Percentiles rank a stretch among this genome's conserved stretches.
phyloP scores from a whole-genome alignment of 2,329 filamentous ascomycete species.

The Hypomyces perniciosus region DNA sequence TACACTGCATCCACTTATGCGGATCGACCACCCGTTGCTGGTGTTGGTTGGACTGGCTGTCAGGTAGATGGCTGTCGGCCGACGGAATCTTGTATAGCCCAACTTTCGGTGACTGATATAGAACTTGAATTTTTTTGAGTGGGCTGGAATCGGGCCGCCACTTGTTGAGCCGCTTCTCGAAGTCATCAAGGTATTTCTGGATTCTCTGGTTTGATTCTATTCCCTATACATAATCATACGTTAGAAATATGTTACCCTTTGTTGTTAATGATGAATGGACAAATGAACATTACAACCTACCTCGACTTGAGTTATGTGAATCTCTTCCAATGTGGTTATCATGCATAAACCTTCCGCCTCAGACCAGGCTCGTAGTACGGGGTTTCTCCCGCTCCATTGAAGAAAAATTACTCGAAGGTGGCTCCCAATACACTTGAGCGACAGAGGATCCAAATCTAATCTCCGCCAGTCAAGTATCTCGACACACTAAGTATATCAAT shows the following conservation, averaged over 20 bases:
- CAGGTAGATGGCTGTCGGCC: neutral
- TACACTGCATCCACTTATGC: conserved; percentile 4
- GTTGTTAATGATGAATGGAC: too few species aligned
- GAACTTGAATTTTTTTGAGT: too few species aligned
- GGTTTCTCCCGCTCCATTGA: neutral
- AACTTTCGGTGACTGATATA: too few species aligned
- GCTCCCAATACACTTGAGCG: neutral
- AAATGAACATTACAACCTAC: too few species aligned
- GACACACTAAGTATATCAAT: neutral
- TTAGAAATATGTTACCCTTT: neutral
- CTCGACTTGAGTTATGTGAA: neutral
- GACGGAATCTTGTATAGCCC: too few species aligned
- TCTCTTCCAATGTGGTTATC: conserved; percentile 1
- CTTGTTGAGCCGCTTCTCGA: neutral
- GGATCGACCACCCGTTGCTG: neutral
- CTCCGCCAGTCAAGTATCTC: conserved; percentile 3
- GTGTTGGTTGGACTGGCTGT: neutral
- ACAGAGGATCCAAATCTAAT: conserved; percentile 2
- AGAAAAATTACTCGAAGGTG: neutral
- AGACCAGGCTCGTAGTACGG: neutral
- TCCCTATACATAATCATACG: neutral
- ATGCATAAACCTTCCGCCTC: neutral
- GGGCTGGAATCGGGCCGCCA: neutral
- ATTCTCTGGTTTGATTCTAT: neutral
- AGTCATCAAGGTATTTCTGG: neutral